Evolutionary conservation across 2,329 filamentous ascomycete genomes (phyloP), one percentile per base, ranked within the genome.

Genomic region (Furcasterigmium sp.): DNA sequence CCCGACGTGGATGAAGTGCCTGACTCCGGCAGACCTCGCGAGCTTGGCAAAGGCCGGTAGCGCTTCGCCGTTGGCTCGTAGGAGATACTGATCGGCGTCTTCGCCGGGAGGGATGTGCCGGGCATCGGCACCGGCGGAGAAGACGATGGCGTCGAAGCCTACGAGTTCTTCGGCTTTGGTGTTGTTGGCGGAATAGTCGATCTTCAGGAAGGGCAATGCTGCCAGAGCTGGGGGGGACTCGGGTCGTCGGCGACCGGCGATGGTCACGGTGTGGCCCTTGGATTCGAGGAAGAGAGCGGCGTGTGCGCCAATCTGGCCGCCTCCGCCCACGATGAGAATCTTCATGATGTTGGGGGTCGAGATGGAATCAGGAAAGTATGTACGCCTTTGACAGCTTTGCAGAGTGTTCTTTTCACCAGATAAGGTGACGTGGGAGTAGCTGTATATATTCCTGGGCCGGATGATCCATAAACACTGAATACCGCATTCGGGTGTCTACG

Each of bases 61-160:
- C 15, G 43, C 37, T 15, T 40, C 25, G 2, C 39, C 43, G 18
- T 47, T 47, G 21, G 32, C 43, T 11, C 38, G 20, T 11, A 47
- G 32, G 17, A 42, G 36, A 19, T 42, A 40, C 2, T 37, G 15
- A 29, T 45, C 39, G 6, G 39, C 39, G 7, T 21, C 19, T 18
- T 42, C 23, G 13, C 20, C 46, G 3, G 25, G 10, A 4, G 46
- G 46, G 3, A 47, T 43, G 20, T 47, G 46, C 4, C 46, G 43
- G 15, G 39, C 21, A 20, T 47, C 46, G 30, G 43, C 39, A 8
- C 46, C 43, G 7, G 46, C 46, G 8, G 43, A 19, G 20, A 47
- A 47, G 7, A 47, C 43, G 3, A 47, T 20, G 9, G 37, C 43
- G 2, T 47, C 43, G 18, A 47, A 47, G 8, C 1, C 6, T 3